Evolutionary conservation across 2,329 filamentous ascomycete species (phyloP), one percentile per base, ranked within the genome.

Genomic region (Venturia pyrina): DNA sequence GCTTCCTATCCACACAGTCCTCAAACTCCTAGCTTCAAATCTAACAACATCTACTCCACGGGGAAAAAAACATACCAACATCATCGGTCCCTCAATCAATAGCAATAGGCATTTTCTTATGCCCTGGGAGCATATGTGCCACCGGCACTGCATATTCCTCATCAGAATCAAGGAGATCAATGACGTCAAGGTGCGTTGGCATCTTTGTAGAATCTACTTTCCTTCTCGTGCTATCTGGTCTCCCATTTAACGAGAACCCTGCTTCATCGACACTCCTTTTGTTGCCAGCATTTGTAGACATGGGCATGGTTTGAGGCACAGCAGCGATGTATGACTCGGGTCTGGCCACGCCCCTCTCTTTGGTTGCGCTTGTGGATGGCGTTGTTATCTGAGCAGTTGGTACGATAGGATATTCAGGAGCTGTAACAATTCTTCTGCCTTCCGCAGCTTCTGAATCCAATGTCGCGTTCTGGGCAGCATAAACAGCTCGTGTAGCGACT

Each of bases 121-220:
- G 32, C 15, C 53, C 53, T 13, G 17, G 28, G 24, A 59, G 53
- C 53, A 59, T 8, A 8, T 59, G 28, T 2, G 15, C 53, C 53
- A 37, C 32, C 11, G 53, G 32, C 17, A 57, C n/a, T 37, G n/a
- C 53, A 10, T 15, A 32, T 53, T 53, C 48, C 11, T 59, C 53
- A 15, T 59, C 53, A 34, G 53, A 59, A 37, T 37, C 53, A 37
- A 59, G 53, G 32, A 59, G 53, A 21, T 59, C 53, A 59, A 59
- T 59, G 53, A 59, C 32, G 11, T 19, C 53, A 59, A 5, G 3
- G 24, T 37, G 48, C 21, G 48, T 6, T 4, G 48, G 21, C 13
- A 28, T 3, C 15, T 59, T 37, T 21, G 53, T 5, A 10, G 28
- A 4, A 34, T 37, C 28, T 34, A 15, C 37, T 32, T 37, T 59